A percentile compares a stretch with the other conserved stretches of the same genome.
phyloP scores from a whole-genome alignment of 2,329 filamentous ascomycete genomes.

The Drechmeria coniospora region DNA sequence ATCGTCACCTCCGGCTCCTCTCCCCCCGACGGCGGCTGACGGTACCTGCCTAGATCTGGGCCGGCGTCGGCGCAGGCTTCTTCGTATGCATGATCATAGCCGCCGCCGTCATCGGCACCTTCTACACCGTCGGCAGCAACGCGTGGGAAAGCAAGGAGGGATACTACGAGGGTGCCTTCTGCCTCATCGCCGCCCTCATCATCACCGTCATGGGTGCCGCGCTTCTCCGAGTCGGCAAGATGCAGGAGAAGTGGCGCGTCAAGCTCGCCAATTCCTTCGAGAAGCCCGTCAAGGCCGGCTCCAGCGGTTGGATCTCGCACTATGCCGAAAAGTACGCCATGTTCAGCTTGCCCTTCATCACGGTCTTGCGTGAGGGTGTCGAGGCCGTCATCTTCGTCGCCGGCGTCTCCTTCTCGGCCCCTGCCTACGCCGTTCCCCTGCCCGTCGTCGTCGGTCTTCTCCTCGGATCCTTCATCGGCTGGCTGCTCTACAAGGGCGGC shows the following conservation, averaged over 20 bases:
- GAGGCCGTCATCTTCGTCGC: constrained; percentile 79
- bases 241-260: constrained; percentile 75
- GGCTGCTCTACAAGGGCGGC: constrained; percentile 52
- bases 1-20: constrained; percentile 19
- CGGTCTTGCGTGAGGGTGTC: constrained; percentile 71
- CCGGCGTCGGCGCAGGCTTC: constrained; percentile 46
- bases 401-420: constrained; percentile 63
- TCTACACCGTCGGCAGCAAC: constrained; percentile 52
- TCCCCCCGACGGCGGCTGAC: constrained; percentile 5
- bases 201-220: constrained; percentile 71
- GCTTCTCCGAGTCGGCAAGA: constrained; percentile 65
- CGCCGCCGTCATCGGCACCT: constrained; percentile 53
- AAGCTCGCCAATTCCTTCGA: constrained; percentile 63
- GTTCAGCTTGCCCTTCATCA: constrained; percentile 77
- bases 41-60: constrained; percentile 37
- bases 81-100: constrained; percentile 51
- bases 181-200: constrained; percentile 59
- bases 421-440: constrained; percentile 62
- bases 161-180: constrained; percentile 70
- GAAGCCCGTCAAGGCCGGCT: constrained; percentile 27
- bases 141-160: constrained; percentile 54
- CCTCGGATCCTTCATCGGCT: constrained; percentile 54
- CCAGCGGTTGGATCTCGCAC: constrained; percentile 35
- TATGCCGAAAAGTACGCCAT: constrained; percentile 68
- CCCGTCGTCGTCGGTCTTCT: constrained; percentile 58